Conservation (phyloP, 768 basidiomycete species). For the Podaxis pistillaris region DNA sequence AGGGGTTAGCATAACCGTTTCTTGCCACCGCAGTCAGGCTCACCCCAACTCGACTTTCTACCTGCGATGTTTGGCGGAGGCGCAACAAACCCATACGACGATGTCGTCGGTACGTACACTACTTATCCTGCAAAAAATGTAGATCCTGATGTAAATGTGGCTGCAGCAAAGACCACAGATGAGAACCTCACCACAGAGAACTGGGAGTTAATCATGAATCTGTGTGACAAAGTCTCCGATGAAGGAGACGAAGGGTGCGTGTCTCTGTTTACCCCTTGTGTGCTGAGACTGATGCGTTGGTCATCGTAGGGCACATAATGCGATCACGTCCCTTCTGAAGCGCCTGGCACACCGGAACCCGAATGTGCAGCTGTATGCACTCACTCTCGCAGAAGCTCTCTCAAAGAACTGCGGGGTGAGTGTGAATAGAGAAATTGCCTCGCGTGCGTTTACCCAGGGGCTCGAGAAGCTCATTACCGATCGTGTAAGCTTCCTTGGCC, state of each 20-base stretch:
- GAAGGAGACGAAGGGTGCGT: slow-evolving; percentile 84
- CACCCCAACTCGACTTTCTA: neutral
- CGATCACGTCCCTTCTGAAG: slow-evolving; percentile 82
- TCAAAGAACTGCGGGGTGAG: slow-evolving; percentile 87
- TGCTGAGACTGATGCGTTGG: neutral
- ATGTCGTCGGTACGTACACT: slow-evolving; percentile 75
- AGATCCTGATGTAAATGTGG: slow-evolving; percentile 1
- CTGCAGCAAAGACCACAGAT: slow-evolving; percentile 89
- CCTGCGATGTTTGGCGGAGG: slow-evolving; percentile 70
- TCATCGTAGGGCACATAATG: slow-evolving; percentile 74
- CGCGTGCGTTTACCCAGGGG: slow-evolving; percentile 86
- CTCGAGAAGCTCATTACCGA: slow-evolving; percentile 87
- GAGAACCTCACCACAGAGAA: slow-evolving; percentile 94
- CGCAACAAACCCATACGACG: slow-evolving; percentile 79
- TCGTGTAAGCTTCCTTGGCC: slow-evolving; percentile 51
- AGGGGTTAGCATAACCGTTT: neutral
- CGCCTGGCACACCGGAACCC: slow-evolving; percentile 92
- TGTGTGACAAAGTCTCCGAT: slow-evolving; percentile 96
- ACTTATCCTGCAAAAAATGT: neutral
- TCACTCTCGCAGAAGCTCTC: slow-evolving; percentile 84
- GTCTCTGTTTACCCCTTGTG: neutral
- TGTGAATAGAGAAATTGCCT: slow-evolving; percentile 84
- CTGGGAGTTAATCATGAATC: slow-evolving; percentile 90
- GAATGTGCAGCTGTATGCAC: slow-evolving; percentile 93
- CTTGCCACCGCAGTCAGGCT: neutral